Percentiles rank a stretch among this genome's conserved stretches.
Evolutionary conservation across 1,284 basidiomycete species (phyloP).

Genomic region (Hortiboletus rubellus): DNA sequence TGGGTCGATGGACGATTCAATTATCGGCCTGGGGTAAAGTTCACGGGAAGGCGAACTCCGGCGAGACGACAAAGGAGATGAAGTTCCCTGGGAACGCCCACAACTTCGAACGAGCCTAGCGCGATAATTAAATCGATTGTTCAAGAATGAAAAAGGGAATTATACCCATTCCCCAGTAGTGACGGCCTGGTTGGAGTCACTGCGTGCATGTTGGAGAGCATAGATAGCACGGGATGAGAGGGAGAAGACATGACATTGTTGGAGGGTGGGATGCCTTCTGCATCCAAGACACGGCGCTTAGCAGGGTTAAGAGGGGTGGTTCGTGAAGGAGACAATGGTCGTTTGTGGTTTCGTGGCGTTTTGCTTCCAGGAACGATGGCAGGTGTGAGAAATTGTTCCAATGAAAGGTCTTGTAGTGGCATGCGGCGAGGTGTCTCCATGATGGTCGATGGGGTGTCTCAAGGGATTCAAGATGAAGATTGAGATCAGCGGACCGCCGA

Average conservation of each 20-base stretch:
- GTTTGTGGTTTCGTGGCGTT: conserved; percentile 40
- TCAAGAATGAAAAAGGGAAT: background rate
- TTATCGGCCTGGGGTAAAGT: conserved; percentile 35
- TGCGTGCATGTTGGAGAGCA: conserved; percentile 15
- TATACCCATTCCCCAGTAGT: conserved; percentile 27
- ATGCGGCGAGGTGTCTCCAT: conserved; percentile 39
- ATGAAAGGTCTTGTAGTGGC: conserved; percentile 58
- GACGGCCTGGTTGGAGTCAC: conserved; percentile 26
- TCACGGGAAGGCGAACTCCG: conserved; percentile 22
- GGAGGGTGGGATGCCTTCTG: conserved; percentile 47
- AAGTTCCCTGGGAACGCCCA: conserved; percentile 8
- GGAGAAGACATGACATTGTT: conserved; percentile 20
- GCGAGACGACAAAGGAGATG: conserved; percentile 18
- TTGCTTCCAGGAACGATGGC: conserved; percentile 25
- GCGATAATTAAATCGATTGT: background rate
- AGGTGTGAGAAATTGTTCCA: conserved; percentile 51
- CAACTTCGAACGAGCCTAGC: conserved; percentile 17
- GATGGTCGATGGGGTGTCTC: conserved; percentile 14
- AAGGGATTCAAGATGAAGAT: conserved; percentile 17
- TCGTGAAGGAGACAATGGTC: conserved; percentile 53
- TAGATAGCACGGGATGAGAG: conserved; percentile 19
- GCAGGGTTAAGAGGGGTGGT: conserved; percentile 55
- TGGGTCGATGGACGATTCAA: conserved; percentile 47
- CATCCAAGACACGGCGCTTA: conserved; percentile 66
- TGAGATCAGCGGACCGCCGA: conserved; percentile 27